Evolutionary conservation across 2,329 filamentous ascomycete genomes (phyloP).

Genomic region (Harringtonia aguacate): DNA sequence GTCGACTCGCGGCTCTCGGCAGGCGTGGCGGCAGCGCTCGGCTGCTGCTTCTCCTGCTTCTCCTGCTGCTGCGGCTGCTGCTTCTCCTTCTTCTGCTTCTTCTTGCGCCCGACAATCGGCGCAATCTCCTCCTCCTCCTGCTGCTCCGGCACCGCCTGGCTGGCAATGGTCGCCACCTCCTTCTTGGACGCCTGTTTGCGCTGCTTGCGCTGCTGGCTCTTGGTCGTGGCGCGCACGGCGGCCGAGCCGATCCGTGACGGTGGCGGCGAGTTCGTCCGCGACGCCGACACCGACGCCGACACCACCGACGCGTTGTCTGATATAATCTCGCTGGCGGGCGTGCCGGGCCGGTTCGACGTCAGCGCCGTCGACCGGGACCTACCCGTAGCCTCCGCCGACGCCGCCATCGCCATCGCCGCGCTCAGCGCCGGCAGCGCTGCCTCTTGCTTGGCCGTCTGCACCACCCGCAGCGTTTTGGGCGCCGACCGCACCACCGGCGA

Average conservation of each 20-base stretch:
- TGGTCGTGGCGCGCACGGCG: conserved; percentile 58
- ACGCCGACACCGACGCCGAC: conserved; percentile 41
- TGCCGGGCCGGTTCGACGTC: conserved; percentile 45
- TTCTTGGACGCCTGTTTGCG: conserved; percentile 57
- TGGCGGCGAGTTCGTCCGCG: conserved; percentile 63
- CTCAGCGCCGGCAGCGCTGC: conserved; percentile 15
- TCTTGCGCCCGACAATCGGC: conserved; percentile 70
- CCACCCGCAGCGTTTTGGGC: conserved; percentile 58
- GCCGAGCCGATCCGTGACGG: conserved; percentile 56
- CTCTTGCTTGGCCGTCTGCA: conserved; percentile 34
- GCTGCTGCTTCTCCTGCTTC: conserved; percentile 27
- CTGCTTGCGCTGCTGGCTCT: conserved; percentile 70
- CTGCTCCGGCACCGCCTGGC: conserved; percentile 35
- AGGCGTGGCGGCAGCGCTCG: conserved; percentile 12
- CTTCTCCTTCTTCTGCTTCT: conserved; percentile 74
- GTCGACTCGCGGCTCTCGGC: conserved; percentile 13
- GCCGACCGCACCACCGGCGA: conserved; percentile 40
- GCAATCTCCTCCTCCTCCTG: conserved; percentile 42
- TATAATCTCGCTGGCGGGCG: conserved; percentile 60
- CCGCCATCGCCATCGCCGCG: conserved; percentile 14
- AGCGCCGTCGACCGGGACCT: background rate
- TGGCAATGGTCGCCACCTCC: conserved; percentile 43
- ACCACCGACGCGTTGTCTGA: conserved; percentile 70
- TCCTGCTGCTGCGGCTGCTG: conserved; percentile 58
- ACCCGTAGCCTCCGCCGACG: background rate